Conservation (phyloP, 2,329 filamentous ascomycete species). For the Dactylellina sp. region DNA sequence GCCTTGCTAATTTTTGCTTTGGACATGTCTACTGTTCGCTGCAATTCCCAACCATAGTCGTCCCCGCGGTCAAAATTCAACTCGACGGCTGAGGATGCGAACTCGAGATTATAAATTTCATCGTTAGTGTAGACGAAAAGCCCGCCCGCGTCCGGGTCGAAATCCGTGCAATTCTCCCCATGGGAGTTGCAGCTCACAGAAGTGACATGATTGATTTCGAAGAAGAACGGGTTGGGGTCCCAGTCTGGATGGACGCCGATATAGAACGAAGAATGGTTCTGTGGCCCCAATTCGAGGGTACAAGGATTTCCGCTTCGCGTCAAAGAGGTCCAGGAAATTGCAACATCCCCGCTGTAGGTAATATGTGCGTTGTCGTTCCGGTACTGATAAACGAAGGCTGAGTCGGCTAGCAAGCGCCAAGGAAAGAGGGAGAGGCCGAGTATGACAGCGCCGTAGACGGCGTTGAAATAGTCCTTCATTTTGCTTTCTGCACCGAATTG, state of each 20-base stretch:
- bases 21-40: conserved; percentile 13
- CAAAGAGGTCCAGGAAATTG: conserved; percentile 15
- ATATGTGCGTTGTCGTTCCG: conserved; percentile 19
- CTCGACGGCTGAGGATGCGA: conserved; percentile 12
- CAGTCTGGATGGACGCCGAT: conserved; percentile 21
- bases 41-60: conserved; percentile 10
- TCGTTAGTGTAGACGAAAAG: conserved; percentile 18
- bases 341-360: conserved; percentile 19
- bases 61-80: conserved; percentile 24
- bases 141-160: neutral
- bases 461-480: neutral
- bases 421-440: neutral
- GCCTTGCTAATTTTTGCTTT: conserved; percentile 4
- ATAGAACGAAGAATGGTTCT: conserved; percentile 26
- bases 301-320: conserved; percentile 8
- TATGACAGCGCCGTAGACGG: neutral
- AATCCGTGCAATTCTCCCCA: conserved; percentile 16
- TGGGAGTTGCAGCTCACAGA: conserved; percentile 12
- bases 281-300: conserved; percentile 14
- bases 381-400: conserved; percentile 17
- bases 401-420: neutral
- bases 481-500: neutral
- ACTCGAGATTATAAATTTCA: conserved; percentile 24
- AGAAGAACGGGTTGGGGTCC: conserved; percentile 23
- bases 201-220: conserved; percentile 12